These are phyloP conservation scores for Mycena metata DNA, from an alignment of 768 basidiomycete species.

Conservation along the genomic window DNA sequence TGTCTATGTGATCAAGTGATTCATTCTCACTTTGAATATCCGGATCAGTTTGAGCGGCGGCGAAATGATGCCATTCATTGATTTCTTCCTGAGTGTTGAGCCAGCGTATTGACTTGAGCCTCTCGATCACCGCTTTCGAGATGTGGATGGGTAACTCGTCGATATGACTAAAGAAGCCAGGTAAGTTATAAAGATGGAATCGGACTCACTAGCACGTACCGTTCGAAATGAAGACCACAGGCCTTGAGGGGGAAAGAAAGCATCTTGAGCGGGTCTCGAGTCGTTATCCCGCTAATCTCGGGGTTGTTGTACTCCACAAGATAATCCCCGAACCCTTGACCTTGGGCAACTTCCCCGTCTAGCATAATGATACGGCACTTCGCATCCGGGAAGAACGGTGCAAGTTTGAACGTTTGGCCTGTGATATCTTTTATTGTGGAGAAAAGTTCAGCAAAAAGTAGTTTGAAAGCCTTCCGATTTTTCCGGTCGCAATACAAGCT, in stretches of 20 bases:
- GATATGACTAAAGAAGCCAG: constrained; percentile 35
- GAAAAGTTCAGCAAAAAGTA: constrained; percentile 34
- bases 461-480: constrained; percentile 25
- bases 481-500: too few relatives aligned
- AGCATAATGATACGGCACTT: constrained; percentile 25
- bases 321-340: constrained; percentile 5
- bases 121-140: constrained; percentile 17
- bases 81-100: constrained; percentile 31
- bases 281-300: constrained; percentile 14
- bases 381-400: constrained; percentile 36
- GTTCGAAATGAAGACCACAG: constrained; percentile 15
- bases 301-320: constrained; percentile 17
- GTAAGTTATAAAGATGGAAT: neutral
- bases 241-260: constrained; percentile 15
- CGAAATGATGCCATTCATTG: constrained; percentile 37
- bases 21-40: constrained; percentile 4
- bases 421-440: constrained; percentile 27
- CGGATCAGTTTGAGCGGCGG: neutral
- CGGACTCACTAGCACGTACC: neutral
- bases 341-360: constrained; percentile 27
- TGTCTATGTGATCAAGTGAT: neutral
- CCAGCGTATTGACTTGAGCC: constrained; percentile 35
- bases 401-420: constrained; percentile 28
- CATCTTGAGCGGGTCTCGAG: neutral
- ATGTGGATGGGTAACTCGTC: constrained; percentile 34